Conservation (phyloP, 1,139 yeast species). For the Sugiyamaella neomexicana region DNA sequence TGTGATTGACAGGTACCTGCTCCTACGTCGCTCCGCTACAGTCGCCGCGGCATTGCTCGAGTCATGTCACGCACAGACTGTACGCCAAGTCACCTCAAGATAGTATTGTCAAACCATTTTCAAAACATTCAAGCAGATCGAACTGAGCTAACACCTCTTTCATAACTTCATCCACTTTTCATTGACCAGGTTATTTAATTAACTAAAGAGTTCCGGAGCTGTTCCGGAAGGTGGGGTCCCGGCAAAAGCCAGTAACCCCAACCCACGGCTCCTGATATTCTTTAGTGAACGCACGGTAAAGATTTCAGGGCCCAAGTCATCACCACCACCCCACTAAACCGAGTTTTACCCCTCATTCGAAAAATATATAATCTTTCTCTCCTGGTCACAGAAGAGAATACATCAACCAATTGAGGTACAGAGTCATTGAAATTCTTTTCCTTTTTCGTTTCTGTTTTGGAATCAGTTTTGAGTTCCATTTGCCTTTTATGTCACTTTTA, state of each 20-base stretch:
- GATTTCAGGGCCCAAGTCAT: not conserved
- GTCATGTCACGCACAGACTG: too few relatives aligned
- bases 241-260: not conserved
- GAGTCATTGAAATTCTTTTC: not conserved
- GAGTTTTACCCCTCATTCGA: not conserved
- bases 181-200: too few relatives aligned
- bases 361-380: not conserved
- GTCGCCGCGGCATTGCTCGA: too few relatives aligned
- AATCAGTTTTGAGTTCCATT: not conserved
- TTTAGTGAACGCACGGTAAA: not conserved
- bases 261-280: not conserved
- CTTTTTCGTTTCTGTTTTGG: not conserved
- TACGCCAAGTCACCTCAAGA: too few relatives aligned
- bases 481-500: slow-evolving; percentile 13
- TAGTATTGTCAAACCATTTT: too few relatives aligned
- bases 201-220: not conserved
- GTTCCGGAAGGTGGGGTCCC: not conserved
- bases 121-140: too few relatives aligned
- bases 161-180: too few relatives aligned
- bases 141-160: too few relatives aligned
- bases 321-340: not conserved
- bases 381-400: not conserved
- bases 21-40: too few relatives aligned
- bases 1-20: too few relatives aligned
- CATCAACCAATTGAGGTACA: not conserved